Conservation (phyloP, 2,329 filamentous ascomycete species). For the Dryadomyces quercus-mongolicae region DNA sequence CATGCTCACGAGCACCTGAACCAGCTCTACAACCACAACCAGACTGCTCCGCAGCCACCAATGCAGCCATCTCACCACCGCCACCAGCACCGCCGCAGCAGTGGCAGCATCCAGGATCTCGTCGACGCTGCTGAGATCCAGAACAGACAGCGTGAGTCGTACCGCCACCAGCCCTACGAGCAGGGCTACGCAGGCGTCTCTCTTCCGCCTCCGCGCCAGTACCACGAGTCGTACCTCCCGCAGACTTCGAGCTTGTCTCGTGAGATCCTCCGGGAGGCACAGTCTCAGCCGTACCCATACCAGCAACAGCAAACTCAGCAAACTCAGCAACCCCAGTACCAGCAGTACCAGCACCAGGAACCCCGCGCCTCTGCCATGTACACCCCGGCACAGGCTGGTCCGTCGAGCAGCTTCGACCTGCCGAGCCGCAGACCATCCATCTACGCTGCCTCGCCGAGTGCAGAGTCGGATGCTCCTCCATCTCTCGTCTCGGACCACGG, state of each 20-base stretch:
- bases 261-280: too few relatives aligned
- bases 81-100: constrained; percentile 3
- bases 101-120: constrained; percentile 1
- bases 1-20: background rate
- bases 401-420: background rate
- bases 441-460: background rate
- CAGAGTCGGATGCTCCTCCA: constrained; percentile 31
- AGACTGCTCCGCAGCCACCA: constrained; percentile 3
- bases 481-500: constrained; percentile 60
- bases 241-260: too few relatives aligned
- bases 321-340: too few relatives aligned
- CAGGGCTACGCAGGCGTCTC: background rate
- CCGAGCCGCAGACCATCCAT: background rate
- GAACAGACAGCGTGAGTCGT: background rate
- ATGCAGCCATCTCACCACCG: constrained; percentile 7
- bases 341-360: background rate
- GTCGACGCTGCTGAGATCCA: background rate
- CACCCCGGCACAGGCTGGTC: background rate
- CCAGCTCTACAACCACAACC: background rate
- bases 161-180: background rate
- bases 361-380: background rate
- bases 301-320: too few relatives aligned
- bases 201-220: background rate
- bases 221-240: too few relatives aligned
- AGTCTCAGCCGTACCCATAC: background rate